A percentile compares a stretch with the other conserved stretches of the same genome.
Evolutionary conservation across 179 eudicot species (phyloP).

Genomic region (Sideroxylon spinosum): DNA sequence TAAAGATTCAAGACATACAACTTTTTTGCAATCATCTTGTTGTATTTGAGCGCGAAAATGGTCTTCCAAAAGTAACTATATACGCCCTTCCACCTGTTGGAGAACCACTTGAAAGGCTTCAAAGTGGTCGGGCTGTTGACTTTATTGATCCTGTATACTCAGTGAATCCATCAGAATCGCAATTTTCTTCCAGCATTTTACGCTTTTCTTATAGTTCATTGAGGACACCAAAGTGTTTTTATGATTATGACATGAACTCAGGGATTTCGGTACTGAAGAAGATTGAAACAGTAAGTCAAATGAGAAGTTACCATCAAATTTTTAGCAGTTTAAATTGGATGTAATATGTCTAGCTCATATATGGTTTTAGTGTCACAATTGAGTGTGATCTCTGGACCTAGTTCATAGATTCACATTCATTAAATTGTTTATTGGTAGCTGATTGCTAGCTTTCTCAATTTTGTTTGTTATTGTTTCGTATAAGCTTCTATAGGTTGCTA

Average conservation of each 20-base stretch:
- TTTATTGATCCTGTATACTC: conserved; percentile 80
- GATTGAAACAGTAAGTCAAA: conserved; percentile 52
- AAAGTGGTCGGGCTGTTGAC: conserved; percentile 54
- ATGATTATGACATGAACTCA: conserved; percentile 82
- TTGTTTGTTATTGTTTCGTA: not conserved
- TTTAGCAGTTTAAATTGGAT: conserved; percentile 6
- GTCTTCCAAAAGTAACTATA: conserved; percentile 54
- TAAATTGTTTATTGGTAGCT: not conserved
- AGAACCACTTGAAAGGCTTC: conserved; percentile 61
- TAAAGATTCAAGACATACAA: conserved; percentile 61
- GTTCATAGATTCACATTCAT: not conserved
- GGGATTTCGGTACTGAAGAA: conserved; percentile 78
- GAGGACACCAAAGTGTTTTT: conserved; percentile 80
- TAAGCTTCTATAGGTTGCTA: too few species aligned
- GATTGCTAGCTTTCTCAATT: not conserved
- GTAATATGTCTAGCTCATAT: not conserved
- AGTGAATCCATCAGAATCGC: conserved; percentile 49
- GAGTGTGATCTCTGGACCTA: not conserved
- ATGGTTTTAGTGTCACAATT: not conserved
- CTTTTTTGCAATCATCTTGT: conserved; percentile 74
- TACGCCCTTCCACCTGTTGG: conserved; percentile 71
- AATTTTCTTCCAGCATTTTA: conserved; percentile 62
- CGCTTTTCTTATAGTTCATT: conserved; percentile 73
- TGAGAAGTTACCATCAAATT: not conserved
- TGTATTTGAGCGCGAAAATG: conserved; percentile 65